A percentile compares a stretch with the other conserved stretches of the same genome.
phyloP scores from a whole-genome alignment of 1,139 yeast species.

The Entelexis sorbosivorans region DNA sequence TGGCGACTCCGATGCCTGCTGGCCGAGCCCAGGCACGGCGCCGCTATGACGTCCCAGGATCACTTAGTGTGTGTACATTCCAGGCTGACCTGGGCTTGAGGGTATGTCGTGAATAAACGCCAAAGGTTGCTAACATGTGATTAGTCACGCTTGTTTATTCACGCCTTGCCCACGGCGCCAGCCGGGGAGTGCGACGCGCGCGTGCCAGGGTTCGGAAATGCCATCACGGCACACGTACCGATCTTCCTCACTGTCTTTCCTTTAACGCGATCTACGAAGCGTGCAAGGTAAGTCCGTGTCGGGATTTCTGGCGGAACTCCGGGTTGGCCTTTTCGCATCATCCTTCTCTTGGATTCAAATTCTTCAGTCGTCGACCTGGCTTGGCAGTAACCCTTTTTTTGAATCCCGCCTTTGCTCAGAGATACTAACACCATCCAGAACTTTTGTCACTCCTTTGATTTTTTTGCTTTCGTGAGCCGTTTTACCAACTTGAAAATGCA shows the following conservation, averaged over 20 bases:
- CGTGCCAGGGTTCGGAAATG: slow-evolving; percentile 3
- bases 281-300: neutral
- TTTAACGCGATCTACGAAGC: neutral
- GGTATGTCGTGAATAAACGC: neutral
- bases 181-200: neutral
- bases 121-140: neutral
- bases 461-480: slow-evolving; percentile 13
- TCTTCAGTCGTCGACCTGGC: neutral
- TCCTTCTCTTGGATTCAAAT: neutral
- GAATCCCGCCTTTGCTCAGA: neutral
- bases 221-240: neutral
- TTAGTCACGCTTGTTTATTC: neutral
- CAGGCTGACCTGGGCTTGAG: neutral
- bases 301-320: neutral
- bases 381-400: neutral
- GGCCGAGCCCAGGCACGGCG: neutral
- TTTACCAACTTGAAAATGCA: slow-evolving; percentile 9
- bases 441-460: slow-evolving; percentile 22
- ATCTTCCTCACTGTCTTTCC: neutral
- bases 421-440: slow-evolving; percentile 19
- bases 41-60: neutral
- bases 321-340: too few relatives aligned
- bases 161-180: neutral
- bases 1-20: too few relatives aligned
- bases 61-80: neutral